Evolutionary conservation across 1,284 basidiomycete genomes (phyloP), one percentile per base, ranked within the genome.

Genomic region (Veloboletus limbatus): DNA sequence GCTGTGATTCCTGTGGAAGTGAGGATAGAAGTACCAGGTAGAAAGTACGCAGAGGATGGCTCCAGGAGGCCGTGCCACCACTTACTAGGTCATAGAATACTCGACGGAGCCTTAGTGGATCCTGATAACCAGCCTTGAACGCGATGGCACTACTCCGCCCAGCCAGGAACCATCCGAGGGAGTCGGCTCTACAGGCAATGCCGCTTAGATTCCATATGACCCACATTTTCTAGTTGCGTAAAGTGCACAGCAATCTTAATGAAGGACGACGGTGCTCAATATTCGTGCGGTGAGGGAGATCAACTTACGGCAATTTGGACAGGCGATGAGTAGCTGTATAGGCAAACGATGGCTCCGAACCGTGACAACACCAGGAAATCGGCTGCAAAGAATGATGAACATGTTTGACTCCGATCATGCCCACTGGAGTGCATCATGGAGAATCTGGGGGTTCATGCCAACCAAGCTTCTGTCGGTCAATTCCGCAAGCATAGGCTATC

Each of bases 1-100:
- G 58, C 60, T 59, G 51, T 62, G 17, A 40, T 31, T 60, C 46
- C 59, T 60, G 57, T 63, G 33, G 37, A 45, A 31, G 4, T 32
- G 20, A 45, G 45, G 24, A 62, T 49, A 49, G 45, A 53, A 49
- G 14, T 16, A 41, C 22, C 34, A 18, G 17, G 39, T 30, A 39
- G 40, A 31, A 46, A 2, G 30, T 10, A 27, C 18, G 21, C 35
- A 49, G 55, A 46, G 47, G 47, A 59, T 58, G 49, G 40, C 48
- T 25, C 17, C 32, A 28, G 38, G 30, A 26, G 25, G 27, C 31
- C 53, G 52, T 45, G 37, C 27, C 34, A 37, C 33, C 10, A 10
- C 30, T 20, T 34, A 26, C 21, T n/a, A n/a, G 27, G 21, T 24
- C 16, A 40, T 8, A 34, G 35, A 26, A 47, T 48, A 43, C 21